phyloP scores from a whole-genome alignment of 2,329 filamentous ascomycete genomes.

The Colletotrichum sp. region DNA sequence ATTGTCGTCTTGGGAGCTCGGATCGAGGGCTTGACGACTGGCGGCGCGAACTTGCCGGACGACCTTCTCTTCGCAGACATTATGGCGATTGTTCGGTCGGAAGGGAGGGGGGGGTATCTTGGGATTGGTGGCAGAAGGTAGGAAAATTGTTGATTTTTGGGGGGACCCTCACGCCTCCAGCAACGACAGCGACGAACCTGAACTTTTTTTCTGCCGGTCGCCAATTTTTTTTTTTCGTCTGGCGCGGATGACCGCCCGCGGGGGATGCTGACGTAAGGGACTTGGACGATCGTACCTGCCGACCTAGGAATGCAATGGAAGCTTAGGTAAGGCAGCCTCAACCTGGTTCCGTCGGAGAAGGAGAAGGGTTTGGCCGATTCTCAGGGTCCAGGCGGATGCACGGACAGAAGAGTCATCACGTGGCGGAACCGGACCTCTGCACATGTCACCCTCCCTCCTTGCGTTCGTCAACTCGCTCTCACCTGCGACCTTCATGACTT shows the following conservation, averaged over 20 bases:
- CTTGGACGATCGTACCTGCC: not conserved
- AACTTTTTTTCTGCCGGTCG: constrained; percentile 19
- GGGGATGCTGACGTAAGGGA: constrained; percentile 10
- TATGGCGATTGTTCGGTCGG: constrained; percentile 9
- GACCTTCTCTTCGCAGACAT: constrained; percentile 70
- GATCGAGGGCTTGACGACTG: constrained; percentile 58
- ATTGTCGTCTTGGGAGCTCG: constrained; percentile 57
- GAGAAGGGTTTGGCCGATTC: not conserved
- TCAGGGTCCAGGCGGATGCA: not conserved
- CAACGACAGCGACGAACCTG: constrained; percentile 13
- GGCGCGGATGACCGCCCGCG: constrained; percentile 13
- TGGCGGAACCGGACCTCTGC: not conserved
- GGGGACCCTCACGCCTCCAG: not conserved
- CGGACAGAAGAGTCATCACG: not conserved
- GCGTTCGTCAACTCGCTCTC: not conserved
- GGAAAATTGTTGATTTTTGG: not conserved
- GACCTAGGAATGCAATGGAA: not conserved
- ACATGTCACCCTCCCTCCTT: not conserved
- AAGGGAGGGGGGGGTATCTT: not conserved
- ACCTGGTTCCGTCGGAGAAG: not conserved
- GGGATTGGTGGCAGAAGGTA: not conserved
- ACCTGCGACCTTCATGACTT: not conserved
- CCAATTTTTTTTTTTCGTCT: constrained; percentile 18
- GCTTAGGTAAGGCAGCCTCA: not conserved
- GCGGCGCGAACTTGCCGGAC: constrained; percentile 60